Base-by-base conservation (phyloP, 2,329 filamentous ascomycete species). In the Cordyceps pruinosa region DNA sequence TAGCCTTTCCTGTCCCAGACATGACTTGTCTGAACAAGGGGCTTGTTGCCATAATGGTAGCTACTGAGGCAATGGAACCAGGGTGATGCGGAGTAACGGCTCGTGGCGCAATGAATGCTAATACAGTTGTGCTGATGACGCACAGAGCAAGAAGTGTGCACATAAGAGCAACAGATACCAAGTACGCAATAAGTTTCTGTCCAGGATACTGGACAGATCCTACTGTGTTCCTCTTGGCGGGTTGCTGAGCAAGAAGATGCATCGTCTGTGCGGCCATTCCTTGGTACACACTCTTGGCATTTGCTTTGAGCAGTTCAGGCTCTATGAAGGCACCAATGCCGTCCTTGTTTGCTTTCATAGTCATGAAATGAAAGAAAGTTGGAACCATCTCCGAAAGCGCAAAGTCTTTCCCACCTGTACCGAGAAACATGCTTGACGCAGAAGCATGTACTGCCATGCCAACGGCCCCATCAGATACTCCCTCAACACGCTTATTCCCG, bases 351-450 rank as follows among this genome's bases (percentile, higher is more conserved):
- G 57, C 58, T 44, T 61, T 64, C 60, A 65, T 62, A 10, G 61
- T 58, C 64, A 67, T 66, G 30, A 67, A 57, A 17, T 64, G 63
- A 21, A 67, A 67, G 32, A 67, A 66, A 0, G 64, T 63, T 5
- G 61, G 63, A 1, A 66, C 63, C 21, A 60, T 59, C 21, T 59
- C 44, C 8, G 63, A 65, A 13, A 66, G 35, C 13, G 59, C 58
- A 51, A 59, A 60, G 49, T 65, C 59, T 5, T 61, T 37, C 2
- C 61, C 62, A 34, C 62, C 62, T 5, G 59, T 55, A 3, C 63
- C 56, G 19, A 67, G 55, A 30, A 63, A 51, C 32, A 63, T 58
- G 30, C 41, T 19, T 13, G 46, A 35, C 15, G 59, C 12, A 4
- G 63, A 56, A 17, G 56, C 55, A 13, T 49, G 30, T 4, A 64